Base-by-base conservation (phyloP, 306 rosid species). In the Corylus americana region DNA sequence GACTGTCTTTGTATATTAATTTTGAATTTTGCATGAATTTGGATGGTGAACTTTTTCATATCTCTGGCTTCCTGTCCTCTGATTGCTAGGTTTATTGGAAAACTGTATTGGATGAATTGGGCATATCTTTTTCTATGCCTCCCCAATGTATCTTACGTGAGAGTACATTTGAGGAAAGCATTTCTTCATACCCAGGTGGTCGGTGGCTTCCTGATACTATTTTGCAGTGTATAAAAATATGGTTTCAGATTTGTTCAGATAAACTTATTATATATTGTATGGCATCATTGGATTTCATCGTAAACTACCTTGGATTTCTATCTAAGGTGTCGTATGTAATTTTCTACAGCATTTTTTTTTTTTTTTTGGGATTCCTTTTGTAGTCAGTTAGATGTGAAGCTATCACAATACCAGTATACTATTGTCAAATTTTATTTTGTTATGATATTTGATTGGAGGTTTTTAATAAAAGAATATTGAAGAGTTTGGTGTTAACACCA, bases 41-140 rank as follows among this genome's bases (percentile, higher is more conserved):
- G 71, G 17, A 76, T 75, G 42, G n/a, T 45, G 35, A 63, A 20
- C 78, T 58, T 73, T 66, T 83, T 64, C 67, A 45, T 44, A n/a
- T 74, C 37, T 78, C 4, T 70, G n/a, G 31, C 31, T 82, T 74
- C 49, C 31, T 61, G 44, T 70, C 53, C 69, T 62, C 44, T 57
- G n/a, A 78, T 76, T 81, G 83, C 78, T 87, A 92, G 98, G 89
- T 86, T 58, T 95, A 79, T 81, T 95, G 98, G 98, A 89, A 79
- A 85, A 77, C 90, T 31, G 78, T 92, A 73, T 62, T 92, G 71
- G 92, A 86, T 68, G 98, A 92, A 85, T 85, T 95, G 89, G 59
- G 85, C 49, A 71, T 88, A 75, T 82, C 84, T 20, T 95, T 95
- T 88, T 84, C 90, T 29, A 77, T 55, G 72, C 91, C 89, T 73